Evolutionary conservation across 1,139 yeast species (phyloP).

Genomic region (Candida sp.): DNA sequence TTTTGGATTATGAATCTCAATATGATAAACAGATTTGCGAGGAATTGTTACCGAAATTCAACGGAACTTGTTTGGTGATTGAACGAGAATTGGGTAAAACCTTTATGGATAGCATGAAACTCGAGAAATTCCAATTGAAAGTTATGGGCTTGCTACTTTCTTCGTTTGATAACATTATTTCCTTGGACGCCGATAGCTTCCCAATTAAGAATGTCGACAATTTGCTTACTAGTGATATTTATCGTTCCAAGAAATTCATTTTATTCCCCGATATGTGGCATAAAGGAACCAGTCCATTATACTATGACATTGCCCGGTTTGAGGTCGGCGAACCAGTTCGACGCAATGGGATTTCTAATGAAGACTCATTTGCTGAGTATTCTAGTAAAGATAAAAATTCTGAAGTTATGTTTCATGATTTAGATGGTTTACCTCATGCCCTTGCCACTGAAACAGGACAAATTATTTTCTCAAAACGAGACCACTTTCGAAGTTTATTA

Average conservation of each 20-base stretch:
- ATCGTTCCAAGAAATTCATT: conserved; percentile 24
- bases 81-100: conserved; percentile 23
- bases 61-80: conserved; percentile 29
- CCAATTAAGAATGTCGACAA: conserved; percentile 31
- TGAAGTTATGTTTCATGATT: conserved; percentile 29
- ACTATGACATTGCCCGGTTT: conserved; percentile 31
- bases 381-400: conserved; percentile 12
- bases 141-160: conserved; percentile 30
- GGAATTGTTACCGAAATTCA: conserved; percentile 23
- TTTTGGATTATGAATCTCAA: conserved; percentile 23
- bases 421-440: conserved; percentile 26
- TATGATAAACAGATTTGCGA: conserved; percentile 28
- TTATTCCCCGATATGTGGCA: conserved; percentile 42
- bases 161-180: conserved; percentile 31
- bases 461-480: conserved; percentile 29
- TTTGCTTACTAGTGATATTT: conserved; percentile 23
- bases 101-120: conserved; percentile 12
- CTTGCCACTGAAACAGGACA: conserved; percentile 34
- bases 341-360: conserved; percentile 28
- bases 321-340: conserved; percentile 26
- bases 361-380: conserved; percentile 19
- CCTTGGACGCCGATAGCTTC: conserved; percentile 34
- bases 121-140: conserved; percentile 26
- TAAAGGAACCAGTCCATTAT: conserved; percentile 30
- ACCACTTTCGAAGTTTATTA: conserved; percentile 25